A percentile compares a stretch with the other conserved stretches of the same genome.
These are phyloP conservation scores for Henckelia pumila DNA, from an alignment of 257 asterid genomes.

Conservation along the genomic window DNA sequence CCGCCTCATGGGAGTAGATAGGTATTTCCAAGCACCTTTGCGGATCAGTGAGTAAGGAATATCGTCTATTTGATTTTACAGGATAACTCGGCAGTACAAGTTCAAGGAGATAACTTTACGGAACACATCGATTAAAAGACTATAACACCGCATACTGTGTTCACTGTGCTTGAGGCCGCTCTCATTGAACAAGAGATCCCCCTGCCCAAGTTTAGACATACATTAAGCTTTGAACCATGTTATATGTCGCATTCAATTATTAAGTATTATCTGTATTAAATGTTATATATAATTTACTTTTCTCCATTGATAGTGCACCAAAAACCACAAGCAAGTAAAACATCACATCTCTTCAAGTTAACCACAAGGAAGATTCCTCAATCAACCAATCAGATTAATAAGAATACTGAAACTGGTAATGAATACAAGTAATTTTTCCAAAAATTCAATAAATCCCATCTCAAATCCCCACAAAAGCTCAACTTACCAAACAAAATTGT, in stretches of 20 bases:
- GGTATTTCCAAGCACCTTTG: not conserved
- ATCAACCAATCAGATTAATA: conserved; percentile 7
- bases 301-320: not conserved
- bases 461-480: too few relatives aligned
- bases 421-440: too few relatives aligned
- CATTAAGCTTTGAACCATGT: conserved; percentile 22
- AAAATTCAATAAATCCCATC: too few relatives aligned
- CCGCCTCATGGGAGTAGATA: conserved; percentile 60
- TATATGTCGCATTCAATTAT: not conserved
- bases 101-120: conserved; percentile 80
- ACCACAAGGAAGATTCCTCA: not conserved
- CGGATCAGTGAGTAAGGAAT: not conserved
- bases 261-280: too few relatives aligned
- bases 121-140: conserved; percentile 72
- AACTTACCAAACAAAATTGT: too few relatives aligned
- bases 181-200: conserved; percentile 23
- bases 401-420: not conserved
- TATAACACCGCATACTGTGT: conserved; percentile 83
- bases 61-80: conserved; percentile 37
- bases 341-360: not conserved
- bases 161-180: conserved; percentile 40
- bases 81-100: conserved; percentile 91
- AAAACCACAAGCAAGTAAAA: not conserved
- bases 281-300: too few relatives aligned
- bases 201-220: conserved; percentile 35